Base-by-base conservation (phyloP, 2,329 filamentous ascomycete genomes). In the Aaosphaeria arxii region DNA sequence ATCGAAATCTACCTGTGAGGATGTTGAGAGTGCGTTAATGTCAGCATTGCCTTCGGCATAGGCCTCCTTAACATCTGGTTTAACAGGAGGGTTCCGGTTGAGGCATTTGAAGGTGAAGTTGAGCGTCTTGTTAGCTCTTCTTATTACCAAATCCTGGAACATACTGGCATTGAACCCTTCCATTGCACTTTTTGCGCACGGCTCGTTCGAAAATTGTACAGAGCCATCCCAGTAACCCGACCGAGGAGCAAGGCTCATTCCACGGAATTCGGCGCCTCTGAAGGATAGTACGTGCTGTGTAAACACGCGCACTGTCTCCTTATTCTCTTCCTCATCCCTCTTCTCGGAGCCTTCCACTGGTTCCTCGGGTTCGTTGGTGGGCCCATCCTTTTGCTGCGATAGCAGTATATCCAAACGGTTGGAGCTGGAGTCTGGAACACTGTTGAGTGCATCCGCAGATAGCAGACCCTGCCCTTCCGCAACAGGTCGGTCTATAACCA, bases 401-500 rank as follows among this genome's bases (percentile, higher is more conserved):
- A 63, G 45, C 2, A 63, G 39, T 4, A 54, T 40, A 1, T 62
- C 51, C 4, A 67, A 17, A 45, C 60, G 49, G n/a, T 53, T 53
- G 5, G 54, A 42, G 28, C 51, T 63, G 3, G 52, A 47, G 44
- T 67, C 61, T 5, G 63, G 61, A n/a, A 66, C 17, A 36, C 53
- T 49, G 11, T 53, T 54, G n/a, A 69, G 46, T 7, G 52, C 54
- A 41, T 63, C 57, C 11, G 49, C 51, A 28, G 62, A 66, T 5
- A 69, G 49, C 5, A 50, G 7, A 29, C 17, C 28, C 33, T 29
- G 44, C 6, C 29, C 35, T 7, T 28, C 4, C n/a, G 35, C 9
- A 29, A 13, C 33, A 11, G 17, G 17, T 24, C 17, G 17, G 17
- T 24, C 17, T 24, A 24, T 24, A 2, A 2, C 17, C 33, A 36